Evolutionary conservation across 2,329 filamentous ascomycete species (phyloP), one percentile per base, ranked within the genome.

Genomic region (Colletotrichum musae): DNA sequence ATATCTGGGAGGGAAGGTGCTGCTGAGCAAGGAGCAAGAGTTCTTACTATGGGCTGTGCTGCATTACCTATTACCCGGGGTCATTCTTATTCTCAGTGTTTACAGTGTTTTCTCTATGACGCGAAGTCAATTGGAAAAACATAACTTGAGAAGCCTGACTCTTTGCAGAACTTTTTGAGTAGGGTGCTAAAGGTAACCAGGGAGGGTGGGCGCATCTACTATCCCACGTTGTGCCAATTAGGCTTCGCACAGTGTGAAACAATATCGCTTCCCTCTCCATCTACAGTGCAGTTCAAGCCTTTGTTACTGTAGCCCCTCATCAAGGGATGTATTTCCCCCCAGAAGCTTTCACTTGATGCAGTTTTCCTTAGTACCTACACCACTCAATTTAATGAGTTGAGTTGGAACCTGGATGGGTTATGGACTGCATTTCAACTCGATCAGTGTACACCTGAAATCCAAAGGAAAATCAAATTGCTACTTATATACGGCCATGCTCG

Each of bases 251-350:
- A 43, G 41, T 43, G 32, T 36, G 7, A 36, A 36, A 4, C 32
- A 10, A 10, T 10, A 10, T 4, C 2, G 16, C 3, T 0, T 2
- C 9, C 32, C 7, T 10, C 32, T 10, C 7, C 2, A 36, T 10
- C 1, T 26, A 70, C 67, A 43, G 67, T 70, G 21, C 16, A 0
- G 1, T 16, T 3, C 10, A 10, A 36, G 9, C 4, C 3, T 3
- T 2, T 6, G 5, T n/a, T 26, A 70, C 67, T 52, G 67, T 70
- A 66, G 63, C 67, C 57, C 67, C 67, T 70, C 67, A 61, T 15
- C 43, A 32, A 36, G 51, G 56, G 51, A 67, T 51, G 50, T 57
- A 66, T 56, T 53, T 48, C 66, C 58, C 62, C 66, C 57, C 62
- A 32, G 43, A 45, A 57, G 36, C 67, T 61, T 67, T 28, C 67